A percentile compares a stretch with the other conserved stretches of the same genome.
phyloP scores from a whole-genome alignment of 1,284 basidiomycete genomes.

The Termitomyces sp. region DNA sequence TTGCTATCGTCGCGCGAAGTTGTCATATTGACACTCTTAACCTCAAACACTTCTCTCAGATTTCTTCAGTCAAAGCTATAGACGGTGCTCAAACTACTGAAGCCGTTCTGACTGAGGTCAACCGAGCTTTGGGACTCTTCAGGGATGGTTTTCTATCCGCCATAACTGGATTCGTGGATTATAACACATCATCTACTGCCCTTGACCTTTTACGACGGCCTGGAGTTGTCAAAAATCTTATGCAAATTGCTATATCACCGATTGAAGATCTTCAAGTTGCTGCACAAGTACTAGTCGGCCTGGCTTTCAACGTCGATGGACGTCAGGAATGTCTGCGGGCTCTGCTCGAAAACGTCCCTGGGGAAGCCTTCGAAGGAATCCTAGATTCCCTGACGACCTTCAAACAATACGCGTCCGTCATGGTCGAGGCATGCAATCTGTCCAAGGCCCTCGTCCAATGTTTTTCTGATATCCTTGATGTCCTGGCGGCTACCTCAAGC shows the following conservation, averaged over 20 bases:
- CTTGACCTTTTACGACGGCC: constrained; percentile 48
- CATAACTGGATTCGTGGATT: constrained; percentile 59
- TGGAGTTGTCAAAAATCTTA: constrained; percentile 52
- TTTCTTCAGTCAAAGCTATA: constrained; percentile 28
- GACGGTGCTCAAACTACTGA: constrained; percentile 22
- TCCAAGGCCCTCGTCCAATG: constrained; percentile 88
- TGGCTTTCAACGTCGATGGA: constrained; percentile 81
- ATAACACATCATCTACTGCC: constrained; percentile 45
- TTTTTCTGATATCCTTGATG: constrained; percentile 87
- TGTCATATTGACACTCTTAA: constrained; percentile 66
- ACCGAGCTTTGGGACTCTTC: constrained; percentile 50
- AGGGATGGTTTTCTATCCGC: constrained; percentile 59
- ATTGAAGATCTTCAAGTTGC: constrained; percentile 67
- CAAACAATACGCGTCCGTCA: constrained; percentile 50
- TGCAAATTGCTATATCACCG: constrained; percentile 77
- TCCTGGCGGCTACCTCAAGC: constrained; percentile 68
- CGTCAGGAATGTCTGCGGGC: constrained; percentile 82
- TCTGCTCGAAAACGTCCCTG: constrained; percentile 63
- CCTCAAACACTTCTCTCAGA: constrained; percentile 41
- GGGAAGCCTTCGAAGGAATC: constrained; percentile 65
- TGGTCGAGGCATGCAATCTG: constrained; percentile 81
- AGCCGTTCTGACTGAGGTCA: constrained; percentile 47
- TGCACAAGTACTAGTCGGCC: constrained; percentile 70
- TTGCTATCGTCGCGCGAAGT: constrained; percentile 52
- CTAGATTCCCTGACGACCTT: constrained; percentile 64